Base-by-base conservation (phyloP, 1,139 yeast genomes). In the Debaryomyces nepalensis region DNA sequence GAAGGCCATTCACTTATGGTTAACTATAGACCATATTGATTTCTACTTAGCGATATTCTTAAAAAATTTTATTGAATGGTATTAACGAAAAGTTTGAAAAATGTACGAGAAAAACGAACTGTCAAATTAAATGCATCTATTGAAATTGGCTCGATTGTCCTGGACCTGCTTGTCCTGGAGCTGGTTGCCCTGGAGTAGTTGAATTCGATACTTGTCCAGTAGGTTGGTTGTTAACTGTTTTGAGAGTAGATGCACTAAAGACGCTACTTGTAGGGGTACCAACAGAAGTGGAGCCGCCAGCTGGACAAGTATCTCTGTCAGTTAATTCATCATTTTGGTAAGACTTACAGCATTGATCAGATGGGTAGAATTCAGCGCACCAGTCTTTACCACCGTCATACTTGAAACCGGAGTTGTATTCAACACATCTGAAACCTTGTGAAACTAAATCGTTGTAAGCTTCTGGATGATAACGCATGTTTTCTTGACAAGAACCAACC, bases 341-440 rank as follows among this genome's bases (percentile, higher is more conserved):
- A 11, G 46, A 41, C 8, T 48, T 39, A 38, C 55, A 53, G 32
- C 57, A 49, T 44, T 56, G 53, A 29, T 41, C 39, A 5, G 52
- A 27, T 23, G 51, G 55, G 37, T 56, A 54, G 42, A 52, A 51
- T 41, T 49, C 39, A 41, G 48, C 33, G 41, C 61, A 56, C 59
- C 59, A 54, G 47, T 55, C 57, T 40, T 45, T 46, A 16, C 59
- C 59, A 18, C 57, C 59, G 33, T 54, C 58, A 37, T 47, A 52
- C 35, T 51, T 48, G 43, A 47, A 55, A 2, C 55, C 59, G 12
- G 57, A 50, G 40, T 55, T 57, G 44, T 55, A 57, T 39, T 55
- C 59, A 10, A 52, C 53, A 43, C 61, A 57, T 45, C 55, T 51
- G 44, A 44, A 57, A 2, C 59, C 57, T 29, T 53, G 47, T 31